Evolutionary conservation across 108 stramenopile species (phyloP).

Genomic region (Cyclotella baltica): DNA sequence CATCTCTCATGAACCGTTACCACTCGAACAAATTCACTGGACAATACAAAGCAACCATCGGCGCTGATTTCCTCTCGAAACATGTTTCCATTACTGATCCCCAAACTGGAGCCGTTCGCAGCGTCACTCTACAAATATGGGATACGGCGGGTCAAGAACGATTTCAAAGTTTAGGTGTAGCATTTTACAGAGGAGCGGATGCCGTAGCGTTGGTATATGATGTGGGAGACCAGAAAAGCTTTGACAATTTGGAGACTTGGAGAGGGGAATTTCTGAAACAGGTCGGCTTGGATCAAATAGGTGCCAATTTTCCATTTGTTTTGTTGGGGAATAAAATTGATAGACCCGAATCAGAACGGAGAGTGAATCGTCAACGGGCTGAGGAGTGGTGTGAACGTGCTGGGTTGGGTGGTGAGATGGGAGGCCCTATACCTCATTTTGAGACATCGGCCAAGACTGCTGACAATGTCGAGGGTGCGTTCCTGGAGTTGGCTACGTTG

Average conservation of each 20-base stretch:
- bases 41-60: conserved; percentile 99
- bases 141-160: conserved; percentile 99
- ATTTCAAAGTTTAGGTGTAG: conserved; percentile 95
- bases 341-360: conserved; percentile 64
- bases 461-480: conserved; percentile 94
- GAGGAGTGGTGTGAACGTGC: conserved; percentile 85
- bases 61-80: conserved; percentile 96
- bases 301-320: conserved; percentile 91
- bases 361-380: conserved; percentile 78
- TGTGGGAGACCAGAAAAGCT: conserved; percentile 93
- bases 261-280: conserved; percentile 91
- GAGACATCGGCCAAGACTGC: conserved; percentile 97
- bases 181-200: conserved; percentile 99
- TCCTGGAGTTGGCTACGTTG: conserved; percentile 75
- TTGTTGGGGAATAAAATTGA: conserved; percentile 98
- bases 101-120: conserved; percentile 55
- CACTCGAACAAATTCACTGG: conserved; percentile 94
- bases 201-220: conserved; percentile 98
- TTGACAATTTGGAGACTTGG: conserved; percentile 97
- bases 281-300: conserved; percentile 68
- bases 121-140: conserved; percentile 98
- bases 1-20: conserved; percentile 98
- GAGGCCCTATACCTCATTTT: conserved; percentile 88
- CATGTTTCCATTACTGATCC: conserved; percentile 82
- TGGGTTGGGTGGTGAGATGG: conserved; percentile 62